These are phyloP conservation scores for Setomelanomma holmii DNA, from an alignment of 2,329 filamentous ascomycete species.

Conservation along the genomic window DNA sequence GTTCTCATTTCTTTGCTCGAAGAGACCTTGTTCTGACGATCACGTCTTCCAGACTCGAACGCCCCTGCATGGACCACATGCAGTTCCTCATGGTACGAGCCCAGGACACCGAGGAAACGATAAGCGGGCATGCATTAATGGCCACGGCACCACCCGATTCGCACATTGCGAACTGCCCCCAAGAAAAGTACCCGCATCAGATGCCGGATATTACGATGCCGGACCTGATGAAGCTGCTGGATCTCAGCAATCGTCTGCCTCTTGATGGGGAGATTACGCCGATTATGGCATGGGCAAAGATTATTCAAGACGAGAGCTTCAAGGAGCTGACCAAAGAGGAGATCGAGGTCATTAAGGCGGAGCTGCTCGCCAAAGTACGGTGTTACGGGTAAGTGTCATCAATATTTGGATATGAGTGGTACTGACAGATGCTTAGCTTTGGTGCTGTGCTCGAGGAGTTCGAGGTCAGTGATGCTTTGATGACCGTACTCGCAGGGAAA, in stretches of 20 bases:
- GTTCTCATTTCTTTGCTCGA: slow-evolving; percentile 31
- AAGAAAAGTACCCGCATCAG: slow-evolving; percentile 68
- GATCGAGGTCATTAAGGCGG: slow-evolving; percentile 73
- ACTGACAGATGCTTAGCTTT: slow-evolving; percentile 56
- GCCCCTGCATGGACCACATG: slow-evolving; percentile 90
- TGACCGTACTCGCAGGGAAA: slow-evolving; percentile 71
- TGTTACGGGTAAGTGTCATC: slow-evolving; percentile 80
- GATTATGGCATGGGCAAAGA: slow-evolving; percentile 90
- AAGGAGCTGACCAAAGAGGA: slow-evolving; percentile 71
- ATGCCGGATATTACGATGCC: slow-evolving; percentile 78
- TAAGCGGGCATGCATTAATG: slow-evolving; percentile 93
- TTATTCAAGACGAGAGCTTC: slow-evolving; percentile 68
- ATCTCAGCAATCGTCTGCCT: slow-evolving; percentile 82
- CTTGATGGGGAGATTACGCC: slow-evolving; percentile 92
- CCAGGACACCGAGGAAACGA: slow-evolving; percentile 58
- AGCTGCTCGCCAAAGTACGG: slow-evolving; percentile 79
- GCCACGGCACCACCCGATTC: slow-evolving; percentile 81
- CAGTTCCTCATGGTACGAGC: slow-evolving; percentile 74
- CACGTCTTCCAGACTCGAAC: slow-evolving; percentile 72
- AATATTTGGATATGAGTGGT: not conserved
- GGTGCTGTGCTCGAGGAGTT: slow-evolving; percentile 75
- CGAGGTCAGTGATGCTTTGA: slow-evolving; percentile 79
- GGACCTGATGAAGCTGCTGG: slow-evolving; percentile 81
- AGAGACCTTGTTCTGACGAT: slow-evolving; percentile 40
- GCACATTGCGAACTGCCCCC: slow-evolving; percentile 63